Conservation (phyloP, 1,284 basidiomycete genomes). For the Phellopilus nigrolimitatus region DNA sequence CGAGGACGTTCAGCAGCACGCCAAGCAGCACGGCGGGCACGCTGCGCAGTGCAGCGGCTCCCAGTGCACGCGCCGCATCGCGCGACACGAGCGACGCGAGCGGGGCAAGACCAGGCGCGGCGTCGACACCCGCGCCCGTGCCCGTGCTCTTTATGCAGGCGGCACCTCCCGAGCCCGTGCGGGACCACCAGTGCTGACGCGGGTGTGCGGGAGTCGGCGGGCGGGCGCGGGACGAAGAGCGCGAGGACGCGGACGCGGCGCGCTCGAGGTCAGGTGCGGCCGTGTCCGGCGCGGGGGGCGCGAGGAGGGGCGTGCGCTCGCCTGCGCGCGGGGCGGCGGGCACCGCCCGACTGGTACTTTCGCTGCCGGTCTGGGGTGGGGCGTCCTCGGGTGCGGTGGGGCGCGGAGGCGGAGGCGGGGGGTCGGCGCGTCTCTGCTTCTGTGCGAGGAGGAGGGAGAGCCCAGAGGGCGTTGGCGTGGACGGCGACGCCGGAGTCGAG, state of each 20-base stretch:
- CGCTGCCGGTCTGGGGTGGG: no score
- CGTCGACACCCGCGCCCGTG: neutral
- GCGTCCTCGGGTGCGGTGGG: neutral
- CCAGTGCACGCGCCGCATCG: neutral
- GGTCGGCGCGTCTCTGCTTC: constrained; percentile 21
- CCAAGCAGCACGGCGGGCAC: constrained; percentile 90
- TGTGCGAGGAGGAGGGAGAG: constrained; percentile 38
- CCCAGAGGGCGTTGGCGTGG: constrained; percentile 35
- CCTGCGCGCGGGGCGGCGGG: no score
- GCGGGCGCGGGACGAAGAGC: neutral
- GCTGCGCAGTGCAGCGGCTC: neutral
- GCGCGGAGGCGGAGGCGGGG: constrained; percentile 3
- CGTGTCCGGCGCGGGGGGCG: neutral
- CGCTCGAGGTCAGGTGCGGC: constrained; percentile 4
- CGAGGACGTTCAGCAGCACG: constrained; percentile 85
- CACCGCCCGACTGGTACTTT: no score
- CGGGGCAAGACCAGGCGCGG: no score
- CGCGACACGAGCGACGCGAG: neutral
- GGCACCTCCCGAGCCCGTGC: no score
- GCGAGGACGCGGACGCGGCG: constrained; percentile 10
- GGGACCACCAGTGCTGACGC: no score
- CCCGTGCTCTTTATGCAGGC: neutral
- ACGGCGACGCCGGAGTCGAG: no score
- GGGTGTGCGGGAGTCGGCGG: no score
- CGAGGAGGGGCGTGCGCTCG: constrained; percentile 7